These are phyloP conservation scores for Punica granatum DNA, from an alignment of 345 rosid genomes.

Conservation along the genomic window DNA sequence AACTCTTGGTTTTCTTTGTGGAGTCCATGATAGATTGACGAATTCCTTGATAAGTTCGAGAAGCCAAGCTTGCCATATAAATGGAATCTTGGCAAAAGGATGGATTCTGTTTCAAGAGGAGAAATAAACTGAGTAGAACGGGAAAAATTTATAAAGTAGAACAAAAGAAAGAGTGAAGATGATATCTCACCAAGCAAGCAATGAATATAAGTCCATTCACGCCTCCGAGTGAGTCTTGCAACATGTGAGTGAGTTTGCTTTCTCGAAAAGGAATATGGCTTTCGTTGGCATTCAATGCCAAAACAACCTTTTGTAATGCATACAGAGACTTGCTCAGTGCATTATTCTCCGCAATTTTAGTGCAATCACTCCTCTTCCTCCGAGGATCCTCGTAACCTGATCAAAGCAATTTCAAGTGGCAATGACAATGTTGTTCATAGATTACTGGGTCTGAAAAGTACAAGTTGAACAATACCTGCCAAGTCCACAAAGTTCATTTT, in stretches of 20 bases:
- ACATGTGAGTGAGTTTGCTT: conserved; percentile 64
- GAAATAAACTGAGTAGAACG: conserved; percentile 6
- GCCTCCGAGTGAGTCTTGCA: conserved; percentile 63
- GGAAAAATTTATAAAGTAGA: background rate
- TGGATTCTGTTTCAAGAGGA: conserved; percentile 34
- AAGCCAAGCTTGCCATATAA: conserved; percentile 58
- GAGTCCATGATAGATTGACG: conserved; percentile 20
- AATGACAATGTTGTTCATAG: background rate
- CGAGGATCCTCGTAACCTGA: conserved; percentile 65
- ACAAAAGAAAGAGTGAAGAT: conserved; percentile 1
- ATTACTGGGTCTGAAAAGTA: background rate
- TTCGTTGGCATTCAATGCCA: conserved; percentile 55
- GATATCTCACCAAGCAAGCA: conserved; percentile 56
- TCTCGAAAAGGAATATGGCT: conserved; percentile 68
- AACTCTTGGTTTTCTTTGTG: conserved; percentile 29
- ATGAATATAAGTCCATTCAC: conserved; percentile 37
- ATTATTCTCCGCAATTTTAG: conserved; percentile 32
- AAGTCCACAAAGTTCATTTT: conserved; percentile 71
- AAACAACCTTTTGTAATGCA: conserved; percentile 63
- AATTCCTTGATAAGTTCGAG: conserved; percentile 38
- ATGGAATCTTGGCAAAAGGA: conserved; percentile 68
- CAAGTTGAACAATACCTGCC: conserved; percentile 38
- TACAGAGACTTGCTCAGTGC: conserved; percentile 55
- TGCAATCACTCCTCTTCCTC: conserved; percentile 30
- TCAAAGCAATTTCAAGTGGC: conserved; percentile 6